Evolutionary conservation across 208 protist species (phyloP), one percentile per base, ranked within the genome.

Genomic region (Borovskyia barvae): DNA sequence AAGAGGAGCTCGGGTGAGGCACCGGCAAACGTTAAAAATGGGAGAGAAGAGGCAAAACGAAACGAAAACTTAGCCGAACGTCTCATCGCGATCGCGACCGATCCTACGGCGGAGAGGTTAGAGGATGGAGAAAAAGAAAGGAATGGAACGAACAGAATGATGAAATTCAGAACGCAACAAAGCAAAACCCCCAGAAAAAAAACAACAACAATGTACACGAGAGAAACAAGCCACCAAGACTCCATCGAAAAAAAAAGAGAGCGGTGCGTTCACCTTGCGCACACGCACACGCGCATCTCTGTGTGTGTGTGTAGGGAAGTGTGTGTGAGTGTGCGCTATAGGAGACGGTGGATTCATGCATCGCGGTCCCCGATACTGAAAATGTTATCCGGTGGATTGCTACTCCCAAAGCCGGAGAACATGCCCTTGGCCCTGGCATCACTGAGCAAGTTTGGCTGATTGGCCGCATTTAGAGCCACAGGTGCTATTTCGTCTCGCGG

Each of bases 321-420:
- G 54, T 35, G 54, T 32, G 36, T 51, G 30, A 37, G 19, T 19
- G 33, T 45, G 40, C n/a, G n/a, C n/a, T n/a, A n/a, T n/a, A n/a
- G n/a, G n/a, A 19, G 12, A 14, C 15, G 45, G 43, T 40, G 17
- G 24, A 24, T 14, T 43, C 51, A 66, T 24, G 43, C 39, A 22
- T 66, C 69, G 35, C 45, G 61, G 35, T 75, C 63, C 20, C 67
- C 72, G 28, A 84, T 66, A 41, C 77, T 84, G 51, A 76, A 66
- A 41, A 84, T 77, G 41, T 84, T 75, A 33, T 78, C 53, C 1
- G 60, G 43, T 20, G 56, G 52, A 46, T 65, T 63, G 47, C 55
- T 70, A 41, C 55, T 80, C 29, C 70, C 73, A 48, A 80, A 72
- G 9, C 67, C 66, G 40, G 77, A 84, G 42, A 80, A 70, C 32